These are phyloP conservation scores for Trifolium dubium DNA, from an alignment of 306 rosid genomes.

Conservation along the genomic window DNA sequence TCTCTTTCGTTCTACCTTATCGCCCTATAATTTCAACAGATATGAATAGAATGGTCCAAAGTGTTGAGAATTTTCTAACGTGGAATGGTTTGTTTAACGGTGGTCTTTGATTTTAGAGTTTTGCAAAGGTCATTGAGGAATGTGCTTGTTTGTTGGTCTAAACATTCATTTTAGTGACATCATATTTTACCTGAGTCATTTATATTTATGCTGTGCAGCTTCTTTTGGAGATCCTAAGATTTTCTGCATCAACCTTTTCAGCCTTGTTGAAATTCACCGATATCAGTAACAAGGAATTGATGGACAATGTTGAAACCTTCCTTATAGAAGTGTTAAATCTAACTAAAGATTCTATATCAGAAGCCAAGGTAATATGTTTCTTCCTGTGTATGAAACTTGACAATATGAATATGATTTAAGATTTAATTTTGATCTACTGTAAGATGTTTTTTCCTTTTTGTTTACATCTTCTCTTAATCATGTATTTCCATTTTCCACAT, in stretches of 20 bases:
- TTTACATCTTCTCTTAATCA: not conserved
- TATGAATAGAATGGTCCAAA: not conserved
- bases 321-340: constrained; percentile 64
- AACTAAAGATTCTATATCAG: constrained; percentile 61
- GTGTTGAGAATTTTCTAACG: not conserved
- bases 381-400: constrained; percentile 21
- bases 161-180: constrained; percentile 37
- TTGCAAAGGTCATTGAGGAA: constrained; percentile 26
- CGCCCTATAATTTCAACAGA: not conserved
- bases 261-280: constrained; percentile 63
- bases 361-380: constrained; percentile 64
- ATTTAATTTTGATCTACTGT: constrained; percentile 27
- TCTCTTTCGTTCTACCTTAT: not conserved
- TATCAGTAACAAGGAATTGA: constrained; percentile 50
- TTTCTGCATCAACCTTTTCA: constrained; percentile 61
- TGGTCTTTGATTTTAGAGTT: constrained; percentile 9
- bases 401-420: constrained; percentile 20
- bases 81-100: constrained; percentile 18
- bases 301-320: constrained; percentile 59
- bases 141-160: constrained; percentile 23
- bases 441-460: not conserved
- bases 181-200: constrained; percentile 23
- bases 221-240: constrained; percentile 65
- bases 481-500: not conserved
- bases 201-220: constrained; percentile 63